Evolutionary conservation across 441 rosid species (phyloP).

Genomic region (Arabidopsis hybrid): DNA sequence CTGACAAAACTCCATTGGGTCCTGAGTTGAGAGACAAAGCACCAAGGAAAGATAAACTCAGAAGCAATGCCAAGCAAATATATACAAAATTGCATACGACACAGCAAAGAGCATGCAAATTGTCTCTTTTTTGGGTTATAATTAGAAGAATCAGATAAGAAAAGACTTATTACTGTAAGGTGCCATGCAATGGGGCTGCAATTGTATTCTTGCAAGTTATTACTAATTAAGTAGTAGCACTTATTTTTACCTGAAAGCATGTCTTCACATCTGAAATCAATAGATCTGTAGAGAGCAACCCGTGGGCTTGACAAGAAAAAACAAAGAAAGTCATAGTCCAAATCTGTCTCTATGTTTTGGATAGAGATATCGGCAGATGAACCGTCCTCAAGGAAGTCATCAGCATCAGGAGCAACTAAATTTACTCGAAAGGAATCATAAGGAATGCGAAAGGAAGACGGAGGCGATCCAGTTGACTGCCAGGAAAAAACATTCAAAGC

Average conservation of each 20-base stretch:
- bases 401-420: conserved; percentile 43
- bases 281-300: conserved; percentile 81
- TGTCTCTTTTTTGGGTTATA: not conserved
- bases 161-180: conserved; percentile 3
- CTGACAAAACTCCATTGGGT: conserved; percentile 68
- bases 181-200: not conserved
- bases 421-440: conserved; percentile 76
- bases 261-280: conserved; percentile 88
- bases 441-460: conserved; percentile 80
- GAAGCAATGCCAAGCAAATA: not conserved
- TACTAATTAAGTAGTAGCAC: not conserved
- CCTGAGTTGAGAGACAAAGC: conserved; percentile 49
- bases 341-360: conserved; percentile 57
- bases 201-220: not conserved
- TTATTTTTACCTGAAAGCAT: conserved; percentile 75
- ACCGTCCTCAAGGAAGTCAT: conserved; percentile 40
- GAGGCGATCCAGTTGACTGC: conserved; percentile 91
- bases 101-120: conserved; percentile 1
- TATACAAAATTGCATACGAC: conserved; percentile 2
- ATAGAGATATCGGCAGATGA: conserved; percentile 48
- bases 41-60: conserved; percentile 20
- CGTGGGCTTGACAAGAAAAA: conserved; percentile 85
- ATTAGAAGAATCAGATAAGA: not conserved
- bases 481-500: conserved; percentile 40
- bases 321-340: conserved; percentile 85